A percentile compares a stretch with the other conserved stretches of the same genome.
These are phyloP conservation scores for Ensete glaucum DNA, from an alignment of 176 grass and related monocot species.

Conservation along the genomic window DNA sequence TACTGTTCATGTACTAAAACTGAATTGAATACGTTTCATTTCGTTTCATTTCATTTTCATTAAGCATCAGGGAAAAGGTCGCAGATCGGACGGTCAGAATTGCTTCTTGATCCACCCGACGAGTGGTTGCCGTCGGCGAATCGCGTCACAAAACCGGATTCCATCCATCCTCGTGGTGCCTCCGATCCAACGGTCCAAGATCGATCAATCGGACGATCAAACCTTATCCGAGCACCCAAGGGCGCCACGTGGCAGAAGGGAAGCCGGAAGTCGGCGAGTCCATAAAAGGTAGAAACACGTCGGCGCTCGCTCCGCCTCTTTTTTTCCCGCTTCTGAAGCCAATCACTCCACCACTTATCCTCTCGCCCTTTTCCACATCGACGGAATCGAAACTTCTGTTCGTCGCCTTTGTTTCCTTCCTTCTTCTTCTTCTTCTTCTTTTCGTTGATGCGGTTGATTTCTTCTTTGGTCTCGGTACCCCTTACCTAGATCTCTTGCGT, in stretches of 20 bases:
- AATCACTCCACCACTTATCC: neutral
- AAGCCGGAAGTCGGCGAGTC: neutral
- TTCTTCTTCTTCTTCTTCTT: neutral
- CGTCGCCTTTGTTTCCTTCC: neutral
- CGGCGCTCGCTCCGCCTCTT: neutral
- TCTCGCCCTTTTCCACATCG: no score
- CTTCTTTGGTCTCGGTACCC: neutral
- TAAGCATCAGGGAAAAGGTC: neutral
- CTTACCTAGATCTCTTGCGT: neutral
- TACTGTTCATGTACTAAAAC: no score
- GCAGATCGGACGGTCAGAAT: neutral
- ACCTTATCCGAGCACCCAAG: neutral
- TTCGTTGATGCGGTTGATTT: constrained; percentile 1
- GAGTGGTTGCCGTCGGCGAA: neutral
- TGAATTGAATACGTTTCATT: no score
- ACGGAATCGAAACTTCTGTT: neutral
- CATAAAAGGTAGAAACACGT: neutral
- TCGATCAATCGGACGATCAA: neutral
- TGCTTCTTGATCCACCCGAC: neutral
- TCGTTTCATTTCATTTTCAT: no score
- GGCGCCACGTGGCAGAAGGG: neutral
- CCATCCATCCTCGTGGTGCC: neutral
- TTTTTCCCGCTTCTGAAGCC: neutral
- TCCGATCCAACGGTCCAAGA: neutral
- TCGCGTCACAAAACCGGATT: neutral